Conservation (phyloP, 176 grass and related monocot genomes). For the Coix lacrymajobi region DNA sequence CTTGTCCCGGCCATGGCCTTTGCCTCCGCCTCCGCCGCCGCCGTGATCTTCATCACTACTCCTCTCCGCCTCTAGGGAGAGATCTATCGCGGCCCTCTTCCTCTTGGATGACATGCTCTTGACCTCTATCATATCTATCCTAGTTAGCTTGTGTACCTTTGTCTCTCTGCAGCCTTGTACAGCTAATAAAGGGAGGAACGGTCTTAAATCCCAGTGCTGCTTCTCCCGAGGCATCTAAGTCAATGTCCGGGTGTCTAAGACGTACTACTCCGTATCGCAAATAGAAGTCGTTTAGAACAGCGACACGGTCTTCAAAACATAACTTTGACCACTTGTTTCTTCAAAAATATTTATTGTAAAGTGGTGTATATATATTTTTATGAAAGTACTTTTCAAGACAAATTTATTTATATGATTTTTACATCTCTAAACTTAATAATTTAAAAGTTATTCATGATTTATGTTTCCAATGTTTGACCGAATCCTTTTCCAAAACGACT, state of each 20-base stretch:
- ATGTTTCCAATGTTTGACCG: too few relatives aligned
- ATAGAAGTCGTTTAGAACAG: too few relatives aligned
- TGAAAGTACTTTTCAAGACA: too few relatives aligned
- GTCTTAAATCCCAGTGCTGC: slow-evolving; percentile 59
- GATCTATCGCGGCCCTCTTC: slow-evolving; percentile 66
- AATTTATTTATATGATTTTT: too few relatives aligned
- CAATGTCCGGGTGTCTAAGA: slow-evolving; percentile 74
- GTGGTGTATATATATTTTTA: too few relatives aligned
- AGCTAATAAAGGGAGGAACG: slow-evolving; percentile 35
- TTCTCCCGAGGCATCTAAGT: slow-evolving; percentile 63
- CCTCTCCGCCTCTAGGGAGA: slow-evolving; percentile 45
- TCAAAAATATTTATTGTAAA: too few relatives aligned
- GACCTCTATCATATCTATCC: slow-evolving; percentile 33
- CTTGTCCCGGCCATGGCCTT: background rate
- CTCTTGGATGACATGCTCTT: slow-evolving; percentile 65
- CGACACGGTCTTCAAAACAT: too few relatives aligned
- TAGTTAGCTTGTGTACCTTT: slow-evolving; percentile 42
- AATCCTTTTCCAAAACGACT: too few relatives aligned
- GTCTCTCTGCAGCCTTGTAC: slow-evolving; percentile 25
- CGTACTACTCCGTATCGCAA: too few relatives aligned
- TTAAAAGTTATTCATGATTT: too few relatives aligned
- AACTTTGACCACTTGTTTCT: too few relatives aligned
- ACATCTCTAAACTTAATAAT: too few relatives aligned
- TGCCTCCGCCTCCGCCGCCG: background rate
- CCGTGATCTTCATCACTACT: background rate